Percentiles rank a stretch among this genome's conserved stretches.
Conservation (phyloP, 805 yeast genomes). For the Candida tibetensis region DNA sequence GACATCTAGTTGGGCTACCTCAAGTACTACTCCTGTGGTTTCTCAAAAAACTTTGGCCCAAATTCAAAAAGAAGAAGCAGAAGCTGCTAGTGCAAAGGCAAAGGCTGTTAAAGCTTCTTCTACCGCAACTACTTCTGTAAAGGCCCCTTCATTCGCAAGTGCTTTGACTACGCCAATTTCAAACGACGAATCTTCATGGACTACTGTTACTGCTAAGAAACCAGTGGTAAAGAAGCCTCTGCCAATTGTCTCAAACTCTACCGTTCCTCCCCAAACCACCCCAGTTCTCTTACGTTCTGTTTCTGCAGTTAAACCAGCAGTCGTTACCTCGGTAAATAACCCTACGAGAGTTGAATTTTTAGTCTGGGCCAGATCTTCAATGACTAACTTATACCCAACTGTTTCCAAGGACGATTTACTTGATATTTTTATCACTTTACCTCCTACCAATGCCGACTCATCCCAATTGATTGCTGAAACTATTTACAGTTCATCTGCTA, state of each 20-base stretch:
- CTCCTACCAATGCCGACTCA: constrained; percentile 65
- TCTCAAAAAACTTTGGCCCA: constrained; percentile 56
- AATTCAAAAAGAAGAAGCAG: constrained; percentile 59
- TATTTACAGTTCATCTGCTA: constrained; percentile 79
- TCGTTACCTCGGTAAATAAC: constrained; percentile 18
- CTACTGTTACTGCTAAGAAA: constrained; percentile 41
- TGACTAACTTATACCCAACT: constrained; percentile 66
- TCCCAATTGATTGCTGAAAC: constrained; percentile 89
- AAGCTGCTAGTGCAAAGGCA: constrained; percentile 33
- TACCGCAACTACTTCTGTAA: constrained; percentile 11
- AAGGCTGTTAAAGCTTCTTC: constrained; percentile 13
- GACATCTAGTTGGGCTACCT: constrained; percentile 45
- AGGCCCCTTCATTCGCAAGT: constrained; percentile 29
- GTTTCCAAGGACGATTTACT: constrained; percentile 78
- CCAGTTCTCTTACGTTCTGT: constrained; percentile 39
- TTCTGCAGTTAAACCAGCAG: constrained; percentile 30
- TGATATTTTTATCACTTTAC: constrained; percentile 76
- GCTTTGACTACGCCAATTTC: constrained; percentile 29
- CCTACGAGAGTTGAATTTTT: constrained; percentile 55
- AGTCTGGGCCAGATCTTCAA: constrained; percentile 67
- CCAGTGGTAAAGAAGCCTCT: constrained; percentile 26
- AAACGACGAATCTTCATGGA: constrained; percentile 39
- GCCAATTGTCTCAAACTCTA: constrained; percentile 14
- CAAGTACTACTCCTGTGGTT: constrained; percentile 16
- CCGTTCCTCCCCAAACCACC: constrained; percentile 22